phyloP scores from a whole-genome alignment of 169 alveolate genomes.

The Plasmodium berghei region DNA sequence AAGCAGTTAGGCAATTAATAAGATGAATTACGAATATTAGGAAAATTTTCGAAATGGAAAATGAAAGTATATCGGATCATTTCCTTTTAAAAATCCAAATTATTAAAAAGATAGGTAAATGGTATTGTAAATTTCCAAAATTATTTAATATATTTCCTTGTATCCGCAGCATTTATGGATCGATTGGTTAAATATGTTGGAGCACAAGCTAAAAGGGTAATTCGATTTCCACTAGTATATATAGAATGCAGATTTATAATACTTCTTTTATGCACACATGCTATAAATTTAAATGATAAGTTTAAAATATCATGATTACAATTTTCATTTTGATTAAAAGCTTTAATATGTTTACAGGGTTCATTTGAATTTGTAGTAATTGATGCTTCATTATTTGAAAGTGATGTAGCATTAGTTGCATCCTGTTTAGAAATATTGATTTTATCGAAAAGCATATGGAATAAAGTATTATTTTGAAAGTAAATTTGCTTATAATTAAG shows the following conservation, averaged over 20 bases:
- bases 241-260: slow-evolving; percentile 13
- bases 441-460: not conserved
- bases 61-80: not conserved
- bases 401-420: not conserved
- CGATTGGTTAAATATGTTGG: slow-evolving; percentile 18
- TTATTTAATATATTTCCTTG: slow-evolving; percentile 27
- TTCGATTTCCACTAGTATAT: not conserved
- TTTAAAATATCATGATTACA: not conserved
- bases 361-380: not conserved
- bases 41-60: no score
- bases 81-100: not conserved
- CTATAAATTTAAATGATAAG: slow-evolving; percentile 1
- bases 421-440: slow-evolving; percentile 4
- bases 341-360: not conserved
- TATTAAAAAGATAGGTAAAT: not conserved
- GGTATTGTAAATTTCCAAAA: no score
- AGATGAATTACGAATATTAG: no score
- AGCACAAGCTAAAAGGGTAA: slow-evolving; percentile 22
- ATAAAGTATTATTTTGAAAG: slow-evolving; percentile 27
- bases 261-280: slow-evolving; percentile 9
- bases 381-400: not conserved
- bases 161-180: slow-evolving; percentile 37
- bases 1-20: no score
- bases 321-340: not conserved
- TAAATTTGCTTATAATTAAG: slow-evolving; percentile 37